Evolutionary conservation across 352 stramenopile species (phyloP), one percentile per base, ranked within the genome.

Genomic region (Globisporangium recalcitrans): DNA sequence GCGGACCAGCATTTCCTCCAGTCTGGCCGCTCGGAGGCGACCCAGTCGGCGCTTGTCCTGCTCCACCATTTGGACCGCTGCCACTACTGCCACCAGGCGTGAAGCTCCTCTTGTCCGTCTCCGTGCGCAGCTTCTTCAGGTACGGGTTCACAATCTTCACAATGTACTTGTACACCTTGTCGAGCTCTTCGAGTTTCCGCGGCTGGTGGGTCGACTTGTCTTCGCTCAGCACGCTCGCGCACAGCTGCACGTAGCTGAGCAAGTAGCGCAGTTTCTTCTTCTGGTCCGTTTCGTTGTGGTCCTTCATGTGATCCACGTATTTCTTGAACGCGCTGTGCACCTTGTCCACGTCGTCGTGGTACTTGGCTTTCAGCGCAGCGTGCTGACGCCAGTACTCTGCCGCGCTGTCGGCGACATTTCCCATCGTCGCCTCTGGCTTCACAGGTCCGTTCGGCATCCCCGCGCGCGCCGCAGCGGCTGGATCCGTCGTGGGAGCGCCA

Each of bases 131-230:
- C 63, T 93, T 93, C 69, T 93, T 93, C 69, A 93, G 63, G 62
- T 91, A 93, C 65, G 84, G 84, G 57, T 90, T 88, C 52, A 93
- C 84, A 56, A 93, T 93, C 61, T 91, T 91, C 32, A 93, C 79
- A 60, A 93, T 90, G 77, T 93, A 93, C 75, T 93, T 93, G 75
- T 90, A 91, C 49, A 93, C 84, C 71, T 90, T 93, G 71, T 91
- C 84, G 27, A 93, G 73, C 67, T 93, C 84, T 29, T 91, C 82
- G 13, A 93, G 72, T 63, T 88, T 87, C n/a, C 84, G 84, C 19
- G 84, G 77, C 38, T 75, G 71, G 47, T 88, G 71, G 38, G 82
- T 87, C 24, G 78, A 65, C 65, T 87, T 84, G 70, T 93, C 80
- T 62, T 93, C 84, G 44, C 78, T 90, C 63, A 93, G 47, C 47